Conservation (phyloP, 148 eudicot species). For the Cornus florida region DNA sequence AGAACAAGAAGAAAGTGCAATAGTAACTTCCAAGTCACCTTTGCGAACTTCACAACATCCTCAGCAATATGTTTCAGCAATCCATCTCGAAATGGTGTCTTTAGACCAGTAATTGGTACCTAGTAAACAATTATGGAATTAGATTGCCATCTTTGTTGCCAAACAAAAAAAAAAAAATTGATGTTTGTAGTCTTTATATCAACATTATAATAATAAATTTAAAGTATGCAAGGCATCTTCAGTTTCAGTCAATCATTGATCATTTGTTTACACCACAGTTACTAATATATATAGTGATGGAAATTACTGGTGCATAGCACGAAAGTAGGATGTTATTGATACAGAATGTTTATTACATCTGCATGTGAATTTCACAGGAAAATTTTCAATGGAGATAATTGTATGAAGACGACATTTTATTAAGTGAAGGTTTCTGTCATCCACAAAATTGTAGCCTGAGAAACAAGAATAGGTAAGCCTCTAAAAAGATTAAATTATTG, state of each 20-base stretch:
- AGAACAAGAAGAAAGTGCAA: background rate
- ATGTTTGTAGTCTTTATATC: background rate
- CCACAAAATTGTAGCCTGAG: background rate
- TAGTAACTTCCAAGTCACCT: slow-evolving; percentile 45
- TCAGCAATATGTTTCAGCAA: slow-evolving; percentile 82
- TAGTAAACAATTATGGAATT: slow-evolving; percentile 28
- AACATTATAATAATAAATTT: too few species aligned
- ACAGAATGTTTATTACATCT: background rate
- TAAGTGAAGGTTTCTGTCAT: background rate
- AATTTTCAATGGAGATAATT: background rate
- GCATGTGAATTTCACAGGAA: background rate
- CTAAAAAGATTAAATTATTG: background rate
- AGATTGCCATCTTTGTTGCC: slow-evolving; percentile 1
- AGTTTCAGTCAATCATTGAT: background rate
- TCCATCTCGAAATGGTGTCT: slow-evolving; percentile 98
- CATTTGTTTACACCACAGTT: background rate
- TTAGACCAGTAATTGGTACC: slow-evolving; percentile 87
- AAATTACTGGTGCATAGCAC: background rate
- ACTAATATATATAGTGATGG: background rate
- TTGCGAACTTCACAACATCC: slow-evolving; percentile 78
- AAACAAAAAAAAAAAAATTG: background rate
- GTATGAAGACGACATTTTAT: background rate
- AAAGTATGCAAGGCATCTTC: background rate
- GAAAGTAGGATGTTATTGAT: background rate
- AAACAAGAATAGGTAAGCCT: background rate